Evolutionary conservation across 257 asterid genomes (phyloP), one percentile per base, ranked within the genome.

Genomic region (Craterostigma plantagineum): DNA sequence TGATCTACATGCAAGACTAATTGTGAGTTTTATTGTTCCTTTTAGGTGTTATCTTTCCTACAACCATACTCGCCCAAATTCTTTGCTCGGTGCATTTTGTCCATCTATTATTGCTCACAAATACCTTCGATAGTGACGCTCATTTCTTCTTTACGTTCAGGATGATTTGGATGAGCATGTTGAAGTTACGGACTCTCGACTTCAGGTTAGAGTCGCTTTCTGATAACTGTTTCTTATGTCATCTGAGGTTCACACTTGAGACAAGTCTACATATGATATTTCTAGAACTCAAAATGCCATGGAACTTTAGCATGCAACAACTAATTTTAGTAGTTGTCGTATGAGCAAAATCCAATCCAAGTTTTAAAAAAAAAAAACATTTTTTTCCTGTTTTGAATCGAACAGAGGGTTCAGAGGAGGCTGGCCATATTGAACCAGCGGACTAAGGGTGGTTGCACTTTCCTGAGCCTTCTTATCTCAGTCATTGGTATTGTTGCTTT

Each of bases 81-180:
- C 30, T 23, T 6, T 23, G 30, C 30, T 23, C 30, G 6, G 30
- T 23, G 30, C 2, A 2, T 23, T 23, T 23, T 23, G 2, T 23
- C 30, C 30, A 23, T 23, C 6, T 23, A 23, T 23, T 23, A 23
- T 23, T 23, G 2, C 30, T 23, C 30, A 23, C 30, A 6, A 23
- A 23, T 2, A 6, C 30, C 30, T 23, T 23, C 30, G n/a, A n/a
- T n/a, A n/a, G n/a, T n/a, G n/a, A n/a, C n/a, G 4, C 30, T 23
- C 30, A 23, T 6, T 23, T 23, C 30, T 23, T 6, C 6, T 23
- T 2, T 23, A 23, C 6, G 30, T 58, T 60, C 74, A 81, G 96
- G 85, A 81, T 63, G 38, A 62, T 64, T 67, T 85, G 58, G 96
- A 81, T 43, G 59, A 81, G 43, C 91, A 85, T 58, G 94, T 85